Base-by-base conservation (phyloP, 2,329 filamentous ascomycete genomes). In the Fusarium oligoseptatum region DNA sequence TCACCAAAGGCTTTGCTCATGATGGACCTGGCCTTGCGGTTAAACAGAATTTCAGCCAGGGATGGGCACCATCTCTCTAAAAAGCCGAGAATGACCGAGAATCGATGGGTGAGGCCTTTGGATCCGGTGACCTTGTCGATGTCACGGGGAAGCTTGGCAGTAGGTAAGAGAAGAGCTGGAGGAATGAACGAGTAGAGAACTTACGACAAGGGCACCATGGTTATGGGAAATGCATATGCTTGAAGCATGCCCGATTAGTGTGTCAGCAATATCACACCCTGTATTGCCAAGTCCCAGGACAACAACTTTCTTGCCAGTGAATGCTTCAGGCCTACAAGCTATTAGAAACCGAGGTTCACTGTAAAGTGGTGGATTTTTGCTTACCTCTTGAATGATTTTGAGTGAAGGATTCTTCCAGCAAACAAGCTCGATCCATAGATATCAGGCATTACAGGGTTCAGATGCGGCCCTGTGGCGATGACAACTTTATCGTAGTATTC, bases 401-500 rank as follows among this genome's bases (percentile, higher is more conserved):
- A 58, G 10, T 58, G 56, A 17, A 58, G 6, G 2, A 58, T 39
- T 15, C 7, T 41, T n/a, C 56, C 56, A 11, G 36, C 22, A 15
- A 58, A 87, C 3, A 67, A 29, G 4, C 78, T 66, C 7, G 69
- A 60, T 3, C 81, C 84, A 27, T 80, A 74, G 20, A 86, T 77
- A 4, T 75, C 64, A 0, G 85, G 85, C 75, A 84, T 82, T 4
- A 80, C 76, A 1, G 85, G 81, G 27, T 68, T 77, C 62, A 48
- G 80, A 78, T 76, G 84, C 76, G 69, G 84, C 74, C 68, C 84
- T 67, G 76, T 84, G 57, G 77, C 81, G 11, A 86, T 72, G 6
- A 84, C 78, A 5, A 85, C 80, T 72, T 84, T 85, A 71, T 86
- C 84, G 45, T 83, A 83, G 63, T 71, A 69, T 27, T 75, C 68